Conservation (phyloP, 192 early-diverging fungal species). For the Endogone sp. region DNA sequence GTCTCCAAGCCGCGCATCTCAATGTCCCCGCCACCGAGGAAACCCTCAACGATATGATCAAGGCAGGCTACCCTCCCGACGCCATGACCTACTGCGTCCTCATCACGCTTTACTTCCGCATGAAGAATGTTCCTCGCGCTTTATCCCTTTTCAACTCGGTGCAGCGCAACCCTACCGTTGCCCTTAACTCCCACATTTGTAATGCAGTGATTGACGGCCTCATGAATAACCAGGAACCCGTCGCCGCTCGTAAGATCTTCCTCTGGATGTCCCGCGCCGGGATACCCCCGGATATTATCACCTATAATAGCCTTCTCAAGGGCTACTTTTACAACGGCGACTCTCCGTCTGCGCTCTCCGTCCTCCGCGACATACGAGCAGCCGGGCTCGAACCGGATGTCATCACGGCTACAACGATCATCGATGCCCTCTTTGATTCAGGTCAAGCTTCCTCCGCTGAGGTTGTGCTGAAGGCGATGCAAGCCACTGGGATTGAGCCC, state of each 20-base stretch:
- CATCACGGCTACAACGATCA: conserved; percentile 24
- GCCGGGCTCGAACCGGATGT: conserved; percentile 18
- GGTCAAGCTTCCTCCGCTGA: conserved; percentile 1
- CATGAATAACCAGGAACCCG: conserved; percentile 21
- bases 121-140: conserved; percentile 6
- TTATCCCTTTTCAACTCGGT: conserved; percentile 19
- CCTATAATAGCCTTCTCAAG: conserved; percentile 30
- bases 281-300: conserved; percentile 24
- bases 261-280: conserved; percentile 16
- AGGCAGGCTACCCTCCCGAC: conserved; percentile 13
- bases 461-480: conserved; percentile 7
- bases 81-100: conserved; percentile 18
- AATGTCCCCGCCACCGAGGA: conserved; percentile 14
- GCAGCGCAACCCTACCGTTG: conserved; percentile 9
- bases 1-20: conserved; percentile 7
- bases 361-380: conserved; percentile 19
- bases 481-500: conserved; percentile 10
- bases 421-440: conserved; percentile 17
- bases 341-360: not conserved
- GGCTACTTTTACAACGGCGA: conserved; percentile 13
- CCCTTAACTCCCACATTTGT: conserved; percentile 19
- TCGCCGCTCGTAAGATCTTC: conserved; percentile 17
- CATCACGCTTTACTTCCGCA: conserved; percentile 26
- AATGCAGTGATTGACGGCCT: conserved; percentile 31
- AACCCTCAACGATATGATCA: conserved; percentile 5